phyloP scores from a whole-genome alignment of 1,284 basidiomycete genomes.

The Malassezia slooffiae region DNA sequence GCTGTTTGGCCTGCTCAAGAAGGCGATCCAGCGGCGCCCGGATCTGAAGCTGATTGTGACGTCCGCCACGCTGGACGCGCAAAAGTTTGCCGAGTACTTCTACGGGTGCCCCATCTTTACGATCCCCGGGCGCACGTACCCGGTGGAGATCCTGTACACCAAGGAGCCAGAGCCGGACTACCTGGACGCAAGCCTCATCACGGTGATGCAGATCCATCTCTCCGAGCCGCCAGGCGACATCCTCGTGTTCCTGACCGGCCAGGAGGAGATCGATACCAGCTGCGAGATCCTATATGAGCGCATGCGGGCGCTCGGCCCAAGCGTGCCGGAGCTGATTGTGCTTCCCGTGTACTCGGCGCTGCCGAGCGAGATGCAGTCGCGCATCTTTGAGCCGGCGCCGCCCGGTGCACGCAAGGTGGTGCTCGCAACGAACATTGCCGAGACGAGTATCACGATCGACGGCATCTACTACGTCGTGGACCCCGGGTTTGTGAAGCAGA shows the following conservation, averaged over 20 bases:
- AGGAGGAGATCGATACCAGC: conserved; percentile 91
- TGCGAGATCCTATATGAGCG: conserved; percentile 96
- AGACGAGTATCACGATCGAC: conserved; percentile 94
- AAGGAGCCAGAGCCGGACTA: conserved; percentile 99
- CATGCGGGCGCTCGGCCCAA: conserved; percentile 91
- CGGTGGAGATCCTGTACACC: conserved; percentile 92
- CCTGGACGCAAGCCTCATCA: conserved; percentile 92
- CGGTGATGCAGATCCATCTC: conserved; percentile 97
- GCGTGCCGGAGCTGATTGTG: conserved; percentile 91
- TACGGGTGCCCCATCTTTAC: conserved; percentile 97
- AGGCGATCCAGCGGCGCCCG: conserved; percentile 82
- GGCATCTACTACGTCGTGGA: conserved; percentile 98
- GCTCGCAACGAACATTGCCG: conserved; percentile 96
- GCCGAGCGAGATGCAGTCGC: conserved; percentile 91
- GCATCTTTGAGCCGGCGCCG: conserved; percentile 94
- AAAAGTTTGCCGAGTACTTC: conserved; percentile 98
- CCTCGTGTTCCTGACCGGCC: conserved; percentile 91
- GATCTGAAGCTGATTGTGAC: conserved; percentile 97
- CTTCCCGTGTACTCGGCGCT: conserved; percentile 94
- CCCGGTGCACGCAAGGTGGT: conserved; percentile 94
- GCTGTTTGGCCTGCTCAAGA: conserved; percentile 88
- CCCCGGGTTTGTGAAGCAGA: conserved; percentile 97
- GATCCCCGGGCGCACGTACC: conserved; percentile 97
- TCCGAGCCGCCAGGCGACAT: conserved; percentile 95
- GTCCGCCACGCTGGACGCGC: conserved; percentile 95